Base-by-base conservation (phyloP, 352 stramenopile genomes). In the Phytophthora cajani region DNA sequence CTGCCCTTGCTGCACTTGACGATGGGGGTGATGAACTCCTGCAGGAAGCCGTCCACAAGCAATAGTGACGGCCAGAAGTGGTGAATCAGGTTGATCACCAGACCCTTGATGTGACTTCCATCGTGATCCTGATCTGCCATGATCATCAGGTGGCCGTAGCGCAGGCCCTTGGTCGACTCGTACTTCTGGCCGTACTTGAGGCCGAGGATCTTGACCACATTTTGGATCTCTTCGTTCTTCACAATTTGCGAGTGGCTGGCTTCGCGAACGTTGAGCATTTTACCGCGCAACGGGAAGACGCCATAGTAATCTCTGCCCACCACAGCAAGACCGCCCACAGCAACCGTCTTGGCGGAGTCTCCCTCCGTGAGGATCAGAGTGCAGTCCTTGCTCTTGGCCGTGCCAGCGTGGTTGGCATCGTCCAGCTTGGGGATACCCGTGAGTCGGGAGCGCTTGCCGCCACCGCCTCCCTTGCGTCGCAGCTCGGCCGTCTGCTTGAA, bases 41-140 rank as follows among this genome's bases (percentile, higher is more conserved):
- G 89, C 23, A 98, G 72, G 53, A 98, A 98, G 3, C 88, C 92
- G 32, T 93, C 85, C 4, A 97, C 79, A 63, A 92, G 86, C 17
- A 99, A 75, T 38, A 99, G 78, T 23, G 91, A 94, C n/a, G 98
- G 98, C 97, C 97, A 99, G 78, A 99, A 99, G 77, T 98, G 90
- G 70, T 98, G 93, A 59, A 99, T 98, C 36, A 99, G 97, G 80
- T 99, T 99, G 50, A 99, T 98, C 59, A 99, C 89, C 2, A 99
- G 84, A 27, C 98, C 98, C 81, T 99, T 99, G 79, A 99, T 99
- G 75, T 99, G 98, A 32, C 88, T 98, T n/a, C 97, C 98, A 85
- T 99, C 97, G 67, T 98, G 89, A 90, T 99, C 98, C 74, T 99
- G 98, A 94, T 99, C 98, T 53, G 97, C 95, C 98, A 99, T 99